A percentile compares a stretch with the other conserved stretches of the same genome.
Conservation (phyloP, 495 filamentous ascomycete species). For the Podospora pseudoanserina region DNA sequence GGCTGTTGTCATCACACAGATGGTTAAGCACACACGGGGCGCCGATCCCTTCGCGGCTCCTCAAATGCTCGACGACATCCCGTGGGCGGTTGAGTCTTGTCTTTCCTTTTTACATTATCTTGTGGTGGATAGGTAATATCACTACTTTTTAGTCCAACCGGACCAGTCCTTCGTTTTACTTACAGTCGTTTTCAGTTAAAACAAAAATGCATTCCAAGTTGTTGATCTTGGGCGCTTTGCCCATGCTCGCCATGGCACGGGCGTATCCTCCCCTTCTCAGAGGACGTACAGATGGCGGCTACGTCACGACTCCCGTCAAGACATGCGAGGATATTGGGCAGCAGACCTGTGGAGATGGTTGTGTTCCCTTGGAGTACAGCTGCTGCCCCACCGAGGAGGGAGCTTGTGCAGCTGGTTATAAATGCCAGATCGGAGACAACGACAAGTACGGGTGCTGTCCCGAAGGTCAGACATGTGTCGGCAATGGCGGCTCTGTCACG, state of each 20-base stretch:
- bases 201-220: not conserved
- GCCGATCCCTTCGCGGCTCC: not conserved
- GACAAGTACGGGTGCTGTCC: constrained; percentile 10
- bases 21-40: not conserved
- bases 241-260: not conserved
- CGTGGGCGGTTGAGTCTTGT: not conserved
- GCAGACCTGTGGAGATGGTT: constrained; percentile 10
- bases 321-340: constrained; percentile 6
- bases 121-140: not conserved
- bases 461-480: constrained; percentile 8
- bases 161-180: not conserved
- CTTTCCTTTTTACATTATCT: not conserved
- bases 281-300: not conserved
- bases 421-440: constrained; percentile 8
- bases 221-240: not conserved
- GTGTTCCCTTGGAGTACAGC: constrained; percentile 6
- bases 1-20: not conserved
- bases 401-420: not conserved
- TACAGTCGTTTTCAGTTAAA: not conserved
- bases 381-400: constrained; percentile 8
- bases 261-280: not conserved
- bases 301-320: not conserved
- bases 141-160: not conserved
- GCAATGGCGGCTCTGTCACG: constrained; percentile 4
- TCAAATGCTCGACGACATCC: not conserved